These are phyloP conservation scores for Phytopythium kandeliae DNA, from an alignment of 352 stramenopile genomes.

Conservation along the genomic window DNA sequence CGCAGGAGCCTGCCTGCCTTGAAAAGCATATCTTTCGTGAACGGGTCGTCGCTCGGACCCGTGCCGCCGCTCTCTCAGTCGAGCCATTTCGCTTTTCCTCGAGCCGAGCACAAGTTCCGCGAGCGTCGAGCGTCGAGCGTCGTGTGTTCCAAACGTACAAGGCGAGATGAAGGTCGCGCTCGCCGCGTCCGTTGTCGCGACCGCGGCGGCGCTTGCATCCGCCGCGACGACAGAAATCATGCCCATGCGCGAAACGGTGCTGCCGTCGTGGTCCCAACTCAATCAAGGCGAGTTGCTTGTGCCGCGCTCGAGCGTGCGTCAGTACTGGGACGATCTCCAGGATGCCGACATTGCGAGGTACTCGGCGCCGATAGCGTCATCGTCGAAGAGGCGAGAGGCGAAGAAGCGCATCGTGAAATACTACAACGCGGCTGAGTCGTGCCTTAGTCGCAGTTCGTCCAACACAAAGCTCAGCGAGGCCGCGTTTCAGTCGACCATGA, in stretches of 20 bases:
- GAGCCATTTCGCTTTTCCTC: neutral
- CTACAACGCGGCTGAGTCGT: conserved; percentile 4
- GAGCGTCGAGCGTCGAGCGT: too few species aligned
- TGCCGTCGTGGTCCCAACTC: neutral
- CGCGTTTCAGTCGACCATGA: conserved; percentile 1
- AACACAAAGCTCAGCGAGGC: neutral
- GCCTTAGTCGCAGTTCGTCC: neutral
- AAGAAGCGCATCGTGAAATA: conserved; percentile 3
- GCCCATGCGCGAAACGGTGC: conserved; percentile 2
- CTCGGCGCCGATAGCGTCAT: neutral
- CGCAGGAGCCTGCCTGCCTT: neutral
- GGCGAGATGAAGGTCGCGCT: conserved; percentile 2
- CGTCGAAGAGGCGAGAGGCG: neutral
- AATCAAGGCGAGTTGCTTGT: neutral
- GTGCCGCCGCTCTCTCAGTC: too few species aligned
- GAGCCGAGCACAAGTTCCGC: neutral
- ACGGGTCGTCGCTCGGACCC: too few species aligned
- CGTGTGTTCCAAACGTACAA: neutral
- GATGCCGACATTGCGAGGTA: neutral
- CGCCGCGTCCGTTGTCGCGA: conserved; percentile 1
- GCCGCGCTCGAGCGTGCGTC: neutral
- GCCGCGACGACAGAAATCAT: neutral
- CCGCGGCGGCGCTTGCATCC: neutral
- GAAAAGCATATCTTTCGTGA: neutral
- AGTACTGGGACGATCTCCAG: neutral